Base-by-base conservation (phyloP, 2,329 filamentous ascomycete genomes). In the Botryotinia globosa region DNA sequence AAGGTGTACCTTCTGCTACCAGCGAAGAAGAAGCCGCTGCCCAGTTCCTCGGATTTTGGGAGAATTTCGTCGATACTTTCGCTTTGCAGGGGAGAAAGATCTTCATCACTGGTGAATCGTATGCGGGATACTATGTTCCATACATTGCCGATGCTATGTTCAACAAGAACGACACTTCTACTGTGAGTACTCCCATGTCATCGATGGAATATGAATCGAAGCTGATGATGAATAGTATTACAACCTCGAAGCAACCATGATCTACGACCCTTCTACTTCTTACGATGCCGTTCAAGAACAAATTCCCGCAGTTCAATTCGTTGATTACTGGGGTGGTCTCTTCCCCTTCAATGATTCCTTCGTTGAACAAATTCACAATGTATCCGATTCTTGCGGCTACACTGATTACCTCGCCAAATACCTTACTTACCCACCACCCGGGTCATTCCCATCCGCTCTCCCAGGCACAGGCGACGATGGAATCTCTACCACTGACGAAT, bases 21-120 rank as follows among this genome's bases (percentile, higher is more conserved):
- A 87, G 87, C 76, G 89, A 93, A 76, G 86, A 88, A 44, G 91
- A 94, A 75, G 85, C 91, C 1, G 91, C 91, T 0, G 81, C 83
- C n/a, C 87, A 94, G 76, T 94, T 95, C 80, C 84, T 91, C 25
- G 91, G 91, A 67, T 96, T 94, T 82, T 94, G 90, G 86, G 90
- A 91, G 83, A 93, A 93, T 82, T 94, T 94, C 77, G 83, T 93
- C 73, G 85, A 92, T 48, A 89, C 89, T 0, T 94, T 94, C 76
- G 84, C 82, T n/a, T 84, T 93, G 77, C 85, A 92, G 32, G 86
- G 87, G 20, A 88, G 87, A 77, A 92, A 91, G 75, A 86, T 94
- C 16, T 95, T 91, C 80, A 87, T 96, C 73, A 86, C 91, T 0
- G 93, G 92, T 32, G 92, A 93, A 80, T 90, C 87, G 0, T 94